These are phyloP conservation scores for Chytriomyces sp. DNA, from an alignment of 192 early-diverging fungal species.

Conservation along the genomic window DNA sequence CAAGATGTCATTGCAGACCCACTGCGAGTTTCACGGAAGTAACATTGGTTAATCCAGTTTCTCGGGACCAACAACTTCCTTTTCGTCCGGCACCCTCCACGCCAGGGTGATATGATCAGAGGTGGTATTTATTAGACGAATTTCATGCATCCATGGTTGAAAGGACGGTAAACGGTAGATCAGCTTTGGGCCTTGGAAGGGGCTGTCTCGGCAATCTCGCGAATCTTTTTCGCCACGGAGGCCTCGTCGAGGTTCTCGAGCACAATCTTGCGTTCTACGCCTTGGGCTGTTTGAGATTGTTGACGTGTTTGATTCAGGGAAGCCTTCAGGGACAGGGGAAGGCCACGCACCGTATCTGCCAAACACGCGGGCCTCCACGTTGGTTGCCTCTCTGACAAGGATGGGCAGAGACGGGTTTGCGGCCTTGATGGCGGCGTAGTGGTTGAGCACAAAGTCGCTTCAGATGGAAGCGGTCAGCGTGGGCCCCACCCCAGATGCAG, in stretches of 20 bases:
- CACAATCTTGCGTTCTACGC: constrained; percentile 75
- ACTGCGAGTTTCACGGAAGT: too few species aligned
- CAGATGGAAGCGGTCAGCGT: neutral
- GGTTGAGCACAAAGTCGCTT: constrained; percentile 83
- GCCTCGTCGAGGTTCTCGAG: constrained; percentile 73
- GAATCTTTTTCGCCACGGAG: constrained; percentile 74
- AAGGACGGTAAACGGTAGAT: too few species aligned
- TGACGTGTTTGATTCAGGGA: neutral
- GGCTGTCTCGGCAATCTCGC: constrained; percentile 54
- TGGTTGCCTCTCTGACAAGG: constrained; percentile 84
- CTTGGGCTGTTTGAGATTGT: constrained; percentile 61
- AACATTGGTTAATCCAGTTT: too few species aligned
- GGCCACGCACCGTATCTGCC: constrained; percentile 80
- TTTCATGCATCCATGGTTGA: too few species aligned
- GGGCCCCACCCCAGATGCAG: neutral
- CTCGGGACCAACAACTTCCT: too few species aligned
- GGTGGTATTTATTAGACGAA: too few species aligned
- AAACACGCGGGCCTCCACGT: constrained; percentile 83
- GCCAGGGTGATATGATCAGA: too few species aligned
- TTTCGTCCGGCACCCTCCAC: too few species aligned
- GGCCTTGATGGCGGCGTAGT: constrained; percentile 80
- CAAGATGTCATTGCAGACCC: too few species aligned
- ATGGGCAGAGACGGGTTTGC: constrained; percentile 88
- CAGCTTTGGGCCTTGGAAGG: constrained; percentile 25
- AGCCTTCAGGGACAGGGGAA: neutral